These are phyloP conservation scores for Mortierella sp. DNA, from an alignment of 371 early-diverging fungal species.

Conservation along the genomic window DNA sequence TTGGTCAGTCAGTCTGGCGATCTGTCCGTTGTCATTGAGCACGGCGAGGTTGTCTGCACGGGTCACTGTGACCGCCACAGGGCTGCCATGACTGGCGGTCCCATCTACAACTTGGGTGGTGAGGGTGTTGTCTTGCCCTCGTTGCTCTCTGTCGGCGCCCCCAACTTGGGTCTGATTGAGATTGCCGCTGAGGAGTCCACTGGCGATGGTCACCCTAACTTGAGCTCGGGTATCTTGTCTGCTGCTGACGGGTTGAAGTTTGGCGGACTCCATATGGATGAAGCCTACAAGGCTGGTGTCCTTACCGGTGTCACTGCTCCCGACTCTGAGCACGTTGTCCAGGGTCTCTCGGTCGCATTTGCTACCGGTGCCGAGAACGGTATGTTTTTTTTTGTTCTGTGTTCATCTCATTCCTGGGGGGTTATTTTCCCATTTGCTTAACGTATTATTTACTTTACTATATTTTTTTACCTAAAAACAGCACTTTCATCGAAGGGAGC, in stretches of 20 bases:
- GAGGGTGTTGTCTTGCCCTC: slow-evolving; percentile 55
- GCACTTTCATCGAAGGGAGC: slow-evolving; percentile 56
- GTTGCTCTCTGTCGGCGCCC: slow-evolving; percentile 61
- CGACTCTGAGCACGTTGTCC: slow-evolving; percentile 58
- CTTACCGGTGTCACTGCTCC: slow-evolving; percentile 70
- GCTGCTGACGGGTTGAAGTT: slow-evolving; percentile 74
- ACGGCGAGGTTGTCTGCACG: slow-evolving; percentile 67
- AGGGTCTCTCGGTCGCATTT: slow-evolving; percentile 71
- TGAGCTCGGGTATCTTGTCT: slow-evolving; percentile 41
- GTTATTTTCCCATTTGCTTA: neutral
- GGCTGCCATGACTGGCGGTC: slow-evolving; percentile 34
- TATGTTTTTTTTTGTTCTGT: slow-evolving; percentile 29
- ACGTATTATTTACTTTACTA: neutral
- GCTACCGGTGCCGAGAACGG: slow-evolving; percentile 63
- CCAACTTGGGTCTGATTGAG: slow-evolving; percentile 69
- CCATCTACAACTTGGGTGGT: slow-evolving; percentile 52
- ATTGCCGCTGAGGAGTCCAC: slow-evolving; percentile 69
- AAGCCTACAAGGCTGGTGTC: slow-evolving; percentile 75
- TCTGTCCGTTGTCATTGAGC: slow-evolving; percentile 62
- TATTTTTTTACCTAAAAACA: neutral
- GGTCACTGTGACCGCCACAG: slow-evolving; percentile 64
- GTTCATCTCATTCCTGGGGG: neutral
- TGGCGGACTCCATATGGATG: slow-evolving; percentile 69
- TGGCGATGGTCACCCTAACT: slow-evolving; percentile 62
- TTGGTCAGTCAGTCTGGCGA: slow-evolving; percentile 23